phyloP scores from a whole-genome alignment of 2,329 filamentous ascomycete species.

The Apiospora pterosperma region DNA sequence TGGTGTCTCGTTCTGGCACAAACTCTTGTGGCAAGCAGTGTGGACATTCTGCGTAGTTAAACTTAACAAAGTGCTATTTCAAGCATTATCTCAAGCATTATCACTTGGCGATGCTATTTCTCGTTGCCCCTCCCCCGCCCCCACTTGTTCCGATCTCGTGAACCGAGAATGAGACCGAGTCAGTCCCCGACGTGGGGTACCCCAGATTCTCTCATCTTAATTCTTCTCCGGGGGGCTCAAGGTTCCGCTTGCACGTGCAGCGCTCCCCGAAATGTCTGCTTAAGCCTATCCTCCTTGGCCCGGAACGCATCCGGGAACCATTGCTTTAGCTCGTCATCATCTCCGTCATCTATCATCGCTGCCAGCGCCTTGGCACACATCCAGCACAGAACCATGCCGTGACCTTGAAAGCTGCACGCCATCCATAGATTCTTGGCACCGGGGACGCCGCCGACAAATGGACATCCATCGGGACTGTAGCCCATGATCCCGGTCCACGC shows the following conservation, averaged over 20 bases:
- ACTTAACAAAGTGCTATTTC: background rate
- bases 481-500: constrained; percentile 37
- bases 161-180: background rate
- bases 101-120: background rate
- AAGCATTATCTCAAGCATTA: background rate
- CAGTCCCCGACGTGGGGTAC: background rate
- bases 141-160: background rate
- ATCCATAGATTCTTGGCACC: constrained; percentile 29
- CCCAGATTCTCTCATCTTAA: background rate
- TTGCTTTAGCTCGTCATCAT: constrained; percentile 26
- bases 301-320: constrained; percentile 55
- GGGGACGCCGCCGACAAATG: constrained; percentile 32
- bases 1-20: background rate
- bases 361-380: constrained; percentile 56
- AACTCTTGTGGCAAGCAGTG: background rate
- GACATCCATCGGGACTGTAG: constrained; percentile 2
- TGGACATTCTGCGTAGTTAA: background rate
- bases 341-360: constrained; percentile 44
- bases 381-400: constrained; percentile 54
- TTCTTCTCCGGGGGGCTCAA: background rate
- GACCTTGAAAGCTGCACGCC: constrained; percentile 37
- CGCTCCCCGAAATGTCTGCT: constrained; percentile 29
- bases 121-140: background rate
- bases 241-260: constrained; percentile 16
- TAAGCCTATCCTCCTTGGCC: constrained; percentile 42